A percentile compares a stretch with the other conserved stretches of the same genome.
Evolutionary conservation across 164 flowering plant genomes (phyloP).

Genomic region (Santalum album): DNA sequence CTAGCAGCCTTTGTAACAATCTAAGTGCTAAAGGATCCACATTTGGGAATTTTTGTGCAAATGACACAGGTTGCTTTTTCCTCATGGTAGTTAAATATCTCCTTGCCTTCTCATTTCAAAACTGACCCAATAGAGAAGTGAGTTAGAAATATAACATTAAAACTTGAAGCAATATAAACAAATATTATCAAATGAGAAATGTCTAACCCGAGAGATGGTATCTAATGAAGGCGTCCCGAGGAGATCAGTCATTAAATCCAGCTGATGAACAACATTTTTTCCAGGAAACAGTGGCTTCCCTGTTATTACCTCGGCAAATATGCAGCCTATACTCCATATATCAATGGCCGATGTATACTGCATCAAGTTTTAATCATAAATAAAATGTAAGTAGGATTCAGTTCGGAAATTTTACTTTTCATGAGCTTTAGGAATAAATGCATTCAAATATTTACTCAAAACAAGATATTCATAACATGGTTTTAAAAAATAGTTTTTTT

Average conservation of each 20-base stretch:
- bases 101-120: constrained; percentile 88
- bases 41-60: constrained; percentile 80
- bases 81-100: constrained; percentile 84
- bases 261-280: constrained; percentile 92
- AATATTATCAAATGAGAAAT: too few species aligned
- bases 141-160: not conserved
- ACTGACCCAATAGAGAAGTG: constrained; percentile 35
- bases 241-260: constrained; percentile 92
- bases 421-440: too few species aligned
- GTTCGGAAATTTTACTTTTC: too few species aligned
- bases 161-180: too few species aligned
- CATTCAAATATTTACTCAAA: too few species aligned
- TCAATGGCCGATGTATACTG: constrained; percentile 99
- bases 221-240: constrained; percentile 92
- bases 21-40: constrained; percentile 78
- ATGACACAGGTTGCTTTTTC: constrained; percentile 71
- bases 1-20: constrained; percentile 68
- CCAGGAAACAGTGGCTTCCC: constrained; percentile 97
- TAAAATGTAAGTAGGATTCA: too few species aligned
- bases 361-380: too few species aligned
- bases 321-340: constrained; percentile 98
- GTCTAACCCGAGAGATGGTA: constrained; percentile 72
- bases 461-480: too few species aligned
- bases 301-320: constrained; percentile 85
- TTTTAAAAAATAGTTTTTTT: too few species aligned